Evolutionary conservation across 2,329 filamentous ascomycete genomes (phyloP).

Genomic region (Sporothrix schenckii): DNA sequence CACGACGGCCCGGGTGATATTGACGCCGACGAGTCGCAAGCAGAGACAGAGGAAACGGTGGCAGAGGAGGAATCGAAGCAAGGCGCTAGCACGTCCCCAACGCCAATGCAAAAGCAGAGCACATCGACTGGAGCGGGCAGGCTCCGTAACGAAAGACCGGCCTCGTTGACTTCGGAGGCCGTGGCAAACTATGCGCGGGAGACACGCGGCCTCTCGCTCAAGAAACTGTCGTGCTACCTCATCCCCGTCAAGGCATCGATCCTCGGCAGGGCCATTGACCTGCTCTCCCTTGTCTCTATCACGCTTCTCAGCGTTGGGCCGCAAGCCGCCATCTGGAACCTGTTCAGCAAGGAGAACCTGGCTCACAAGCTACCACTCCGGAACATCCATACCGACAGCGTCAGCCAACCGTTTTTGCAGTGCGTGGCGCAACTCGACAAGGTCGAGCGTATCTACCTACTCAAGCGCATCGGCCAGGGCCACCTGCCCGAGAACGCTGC

Average conservation of each 20-base stretch:
- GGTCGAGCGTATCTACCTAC: conserved; percentile 61
- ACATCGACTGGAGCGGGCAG: neutral
- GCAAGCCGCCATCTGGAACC: conserved; percentile 62
- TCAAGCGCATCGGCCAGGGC: conserved; percentile 57
- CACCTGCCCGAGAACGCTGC: conserved; percentile 52
- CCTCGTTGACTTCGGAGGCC: neutral
- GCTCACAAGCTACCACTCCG: conserved; percentile 55
- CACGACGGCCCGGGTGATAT: conserved; percentile 36
- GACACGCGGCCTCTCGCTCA: conserved; percentile 61
- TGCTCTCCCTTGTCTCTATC: conserved; percentile 59
- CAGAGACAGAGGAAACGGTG: neutral
- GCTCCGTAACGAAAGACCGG: conserved; percentile 13
- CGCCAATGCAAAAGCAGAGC: neutral
- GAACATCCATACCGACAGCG: conserved; percentile 66
- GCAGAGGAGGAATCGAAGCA: neutral
- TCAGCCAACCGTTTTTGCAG: conserved; percentile 42
- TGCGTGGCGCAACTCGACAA: conserved; percentile 53
- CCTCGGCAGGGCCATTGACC: conserved; percentile 58
- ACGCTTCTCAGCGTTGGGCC: conserved; percentile 66
- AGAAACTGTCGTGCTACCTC: conserved; percentile 59
- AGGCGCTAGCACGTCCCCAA: neutral
- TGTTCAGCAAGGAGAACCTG: conserved; percentile 59
- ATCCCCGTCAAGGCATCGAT: conserved; percentile 64
- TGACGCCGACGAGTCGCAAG: conserved; percentile 20
- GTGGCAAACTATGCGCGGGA: conserved; percentile 59